Percentiles rank a stretch among this genome's conserved stretches.
phyloP scores from a whole-genome alignment of 441 rosid species.

The Oxalis stricta region DNA sequence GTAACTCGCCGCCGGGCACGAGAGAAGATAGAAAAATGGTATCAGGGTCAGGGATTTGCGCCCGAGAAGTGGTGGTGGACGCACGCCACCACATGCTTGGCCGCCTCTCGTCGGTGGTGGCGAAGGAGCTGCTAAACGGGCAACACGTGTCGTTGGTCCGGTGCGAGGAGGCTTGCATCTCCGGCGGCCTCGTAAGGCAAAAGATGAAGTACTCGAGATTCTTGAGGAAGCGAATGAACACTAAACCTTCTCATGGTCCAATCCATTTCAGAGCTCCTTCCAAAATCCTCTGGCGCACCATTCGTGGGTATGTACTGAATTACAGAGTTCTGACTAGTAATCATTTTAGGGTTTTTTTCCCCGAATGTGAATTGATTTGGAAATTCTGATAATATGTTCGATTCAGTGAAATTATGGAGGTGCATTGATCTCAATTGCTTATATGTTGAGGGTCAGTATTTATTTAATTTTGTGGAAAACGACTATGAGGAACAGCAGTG shows the following conservation, averaged over 20 bases:
- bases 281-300: slow-evolving; percentile 85
- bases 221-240: slow-evolving; percentile 85
- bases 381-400: too few relatives aligned
- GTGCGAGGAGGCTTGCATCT: slow-evolving; percentile 79
- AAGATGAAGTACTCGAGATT: slow-evolving; percentile 90
- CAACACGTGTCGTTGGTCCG: slow-evolving; percentile 71
- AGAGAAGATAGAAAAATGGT: too few relatives aligned
- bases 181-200: slow-evolving; percentile 79
- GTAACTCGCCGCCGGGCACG: too few relatives aligned
- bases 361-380: too few relatives aligned
- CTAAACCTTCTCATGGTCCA: slow-evolving; percentile 91
- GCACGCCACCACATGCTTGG: slow-evolving; percentile 79
- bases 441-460: too few relatives aligned
- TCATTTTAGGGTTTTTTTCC: too few relatives aligned
- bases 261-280: slow-evolving; percentile 85
- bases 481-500: too few relatives aligned
- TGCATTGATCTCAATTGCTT: too few relatives aligned
- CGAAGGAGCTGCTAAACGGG: slow-evolving; percentile 78
- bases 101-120: slow-evolving; percentile 49
- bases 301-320: slow-evolving; percentile 51
- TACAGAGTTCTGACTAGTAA: too few relatives aligned
- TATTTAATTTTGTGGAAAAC: too few relatives aligned
- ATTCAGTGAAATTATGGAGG: too few relatives aligned
- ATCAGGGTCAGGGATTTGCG: slow-evolving; percentile 70
- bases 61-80: slow-evolving; percentile 61